Evolutionary conservation across 768 basidiomycete genomes (phyloP).

Genomic region (Tricholoma sp.): DNA sequence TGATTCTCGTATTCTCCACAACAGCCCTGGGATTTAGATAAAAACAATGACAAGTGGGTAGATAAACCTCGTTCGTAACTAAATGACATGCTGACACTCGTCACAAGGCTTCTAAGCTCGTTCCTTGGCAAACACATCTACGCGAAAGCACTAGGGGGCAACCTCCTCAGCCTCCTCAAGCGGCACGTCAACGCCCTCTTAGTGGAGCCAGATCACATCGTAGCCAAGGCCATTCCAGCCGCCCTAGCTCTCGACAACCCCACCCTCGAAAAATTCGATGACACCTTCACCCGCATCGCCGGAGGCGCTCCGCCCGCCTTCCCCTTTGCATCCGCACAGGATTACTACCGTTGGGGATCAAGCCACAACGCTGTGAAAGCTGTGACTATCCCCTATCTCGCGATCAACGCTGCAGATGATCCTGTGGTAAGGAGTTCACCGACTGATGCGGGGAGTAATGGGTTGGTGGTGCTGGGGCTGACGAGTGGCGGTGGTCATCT

Average conservation of each 20-base stretch:
- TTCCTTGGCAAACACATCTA: constrained; percentile 60
- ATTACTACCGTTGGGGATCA: constrained; percentile 46
- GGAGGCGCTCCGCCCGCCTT: constrained; percentile 57
- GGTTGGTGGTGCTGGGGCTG: constrained; percentile 49
- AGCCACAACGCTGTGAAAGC: constrained; percentile 52
- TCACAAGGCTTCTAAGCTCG: constrained; percentile 42
- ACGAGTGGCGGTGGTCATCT: constrained; percentile 69
- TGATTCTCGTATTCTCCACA: background rate
- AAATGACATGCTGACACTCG: background rate
- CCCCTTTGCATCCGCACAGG: constrained; percentile 35
- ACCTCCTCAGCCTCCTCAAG: constrained; percentile 52
- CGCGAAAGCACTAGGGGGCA: constrained; percentile 69
- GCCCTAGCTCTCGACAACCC: constrained; percentile 45
- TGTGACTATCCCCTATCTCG: constrained; percentile 66
- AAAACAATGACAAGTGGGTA: constrained; percentile 40
- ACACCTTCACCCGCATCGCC: constrained; percentile 57
- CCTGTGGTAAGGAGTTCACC: constrained; percentile 65
- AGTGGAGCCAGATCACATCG: constrained; percentile 42
- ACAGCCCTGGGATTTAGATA: constrained; percentile 46
- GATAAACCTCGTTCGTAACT: constrained; percentile 5
- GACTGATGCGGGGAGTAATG: constrained; percentile 43
- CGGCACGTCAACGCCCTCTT: constrained; percentile 42
- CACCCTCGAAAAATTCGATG: constrained; percentile 53
- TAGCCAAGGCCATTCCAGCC: constrained; percentile 39
- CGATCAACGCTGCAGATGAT: constrained; percentile 72